These are phyloP conservation scores for Candida neerlandica DNA, from an alignment of 1,139 yeast species.

Conservation along the genomic window DNA sequence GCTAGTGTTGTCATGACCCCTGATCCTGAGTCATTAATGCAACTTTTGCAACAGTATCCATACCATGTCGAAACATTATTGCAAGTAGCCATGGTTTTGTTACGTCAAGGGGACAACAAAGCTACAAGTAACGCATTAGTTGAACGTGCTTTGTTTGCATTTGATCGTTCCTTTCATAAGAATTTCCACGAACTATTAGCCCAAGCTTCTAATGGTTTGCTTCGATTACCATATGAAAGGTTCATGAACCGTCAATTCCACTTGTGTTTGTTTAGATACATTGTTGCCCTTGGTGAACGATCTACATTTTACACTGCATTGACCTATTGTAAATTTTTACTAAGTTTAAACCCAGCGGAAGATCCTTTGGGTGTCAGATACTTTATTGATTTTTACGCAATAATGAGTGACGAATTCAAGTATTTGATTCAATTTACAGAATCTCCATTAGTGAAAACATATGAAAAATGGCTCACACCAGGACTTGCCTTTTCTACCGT, in stretches of 20 bases:
- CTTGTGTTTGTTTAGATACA: constrained; percentile 71
- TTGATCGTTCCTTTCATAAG: constrained; percentile 60
- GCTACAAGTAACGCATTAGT: constrained; percentile 69
- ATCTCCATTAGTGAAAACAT: constrained; percentile 59
- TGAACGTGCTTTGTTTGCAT: constrained; percentile 76
- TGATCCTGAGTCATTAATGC: constrained; percentile 68
- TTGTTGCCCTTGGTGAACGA: constrained; percentile 70
- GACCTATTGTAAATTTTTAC: constrained; percentile 67
- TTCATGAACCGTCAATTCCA: constrained; percentile 79
- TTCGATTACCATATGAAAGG: constrained; percentile 75
- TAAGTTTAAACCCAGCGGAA: constrained; percentile 71
- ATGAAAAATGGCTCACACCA: constrained; percentile 71
- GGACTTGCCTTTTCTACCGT: constrained; percentile 71
- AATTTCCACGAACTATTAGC: constrained; percentile 46
- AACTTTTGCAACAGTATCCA: constrained; percentile 59
- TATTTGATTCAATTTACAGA: constrained; percentile 59
- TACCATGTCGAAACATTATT: constrained; percentile 79
- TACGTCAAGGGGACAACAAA: constrained; percentile 75
- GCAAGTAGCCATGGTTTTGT: constrained; percentile 74
- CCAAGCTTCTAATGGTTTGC: constrained; percentile 57
- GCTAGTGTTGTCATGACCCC: constrained; percentile 69
- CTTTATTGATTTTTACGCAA: constrained; percentile 78
- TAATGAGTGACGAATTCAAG: constrained; percentile 64
- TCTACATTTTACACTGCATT: constrained; percentile 80
- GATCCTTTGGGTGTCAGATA: constrained; percentile 87